phyloP scores from a whole-genome alignment of 805 yeast species.

The Kodamaea neixiangensis region DNA sequence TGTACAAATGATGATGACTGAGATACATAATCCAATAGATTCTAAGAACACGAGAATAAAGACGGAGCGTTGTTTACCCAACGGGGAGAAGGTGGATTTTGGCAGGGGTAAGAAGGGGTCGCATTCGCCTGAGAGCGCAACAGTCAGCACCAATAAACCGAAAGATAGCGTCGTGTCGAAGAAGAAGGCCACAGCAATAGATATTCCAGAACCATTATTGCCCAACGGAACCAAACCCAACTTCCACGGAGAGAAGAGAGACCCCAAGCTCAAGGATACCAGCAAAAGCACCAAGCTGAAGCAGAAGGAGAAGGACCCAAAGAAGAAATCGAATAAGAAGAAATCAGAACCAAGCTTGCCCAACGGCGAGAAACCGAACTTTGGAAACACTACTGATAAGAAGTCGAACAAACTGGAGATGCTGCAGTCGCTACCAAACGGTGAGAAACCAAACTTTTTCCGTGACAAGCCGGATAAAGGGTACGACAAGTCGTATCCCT shows the following conservation, averaged over 20 bases:
- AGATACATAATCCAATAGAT: constrained; percentile 5
- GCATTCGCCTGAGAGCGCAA: neutral
- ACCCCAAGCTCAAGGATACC: constrained; percentile 11
- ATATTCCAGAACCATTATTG: constrained; percentile 14
- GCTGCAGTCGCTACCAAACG: constrained; percentile 28
- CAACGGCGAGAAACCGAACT: constrained; percentile 31
- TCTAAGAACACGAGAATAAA: constrained; percentile 1
- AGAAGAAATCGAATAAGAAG: constrained; percentile 3
- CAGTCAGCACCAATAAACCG: neutral
- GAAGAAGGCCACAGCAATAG: constrained; percentile 1
- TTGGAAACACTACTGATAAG: constrained; percentile 13
- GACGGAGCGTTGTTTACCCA: constrained; percentile 23
- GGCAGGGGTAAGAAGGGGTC: constrained; percentile 11
- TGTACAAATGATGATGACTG: constrained; percentile 3
- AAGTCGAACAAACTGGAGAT: constrained; percentile 9
- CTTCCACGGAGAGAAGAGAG: constrained; percentile 20
- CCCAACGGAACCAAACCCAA: constrained; percentile 34
- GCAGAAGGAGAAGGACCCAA: neutral
- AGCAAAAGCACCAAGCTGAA: neutral
- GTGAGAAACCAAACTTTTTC: constrained; percentile 30
- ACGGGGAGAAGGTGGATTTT: constrained; percentile 31
- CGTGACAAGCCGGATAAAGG: too few relatives aligned
- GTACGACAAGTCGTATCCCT: constrained; percentile 3
- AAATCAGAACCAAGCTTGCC: constrained; percentile 21
- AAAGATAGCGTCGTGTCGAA: neutral